A percentile compares a stretch with the other conserved stretches of the same genome.
Evolutionary conservation across 805 yeast genomes (phyloP).

Genomic region (Kuraishia cidri): DNA sequence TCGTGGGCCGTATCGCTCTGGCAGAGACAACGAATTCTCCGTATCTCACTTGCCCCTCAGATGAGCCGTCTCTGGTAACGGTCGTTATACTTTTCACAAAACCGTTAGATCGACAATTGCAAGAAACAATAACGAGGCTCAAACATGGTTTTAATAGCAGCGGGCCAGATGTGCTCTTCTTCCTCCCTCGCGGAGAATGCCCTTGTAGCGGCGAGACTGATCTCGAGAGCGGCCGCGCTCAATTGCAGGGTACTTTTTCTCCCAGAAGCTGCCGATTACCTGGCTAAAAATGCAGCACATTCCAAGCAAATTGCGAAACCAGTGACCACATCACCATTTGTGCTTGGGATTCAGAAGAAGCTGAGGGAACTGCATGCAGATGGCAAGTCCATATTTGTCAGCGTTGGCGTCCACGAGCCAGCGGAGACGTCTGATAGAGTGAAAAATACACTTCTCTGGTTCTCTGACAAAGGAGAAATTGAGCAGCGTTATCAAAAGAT

Average conservation of each 20-base stretch:
- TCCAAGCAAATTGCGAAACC: constrained; percentile 50
- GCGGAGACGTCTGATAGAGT: constrained; percentile 37
- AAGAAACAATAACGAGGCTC: too few species aligned
- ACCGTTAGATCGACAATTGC: too few species aligned
- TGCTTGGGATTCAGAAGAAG: constrained; percentile 33
- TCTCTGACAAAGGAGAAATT: constrained; percentile 56
- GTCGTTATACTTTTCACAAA: too few species aligned
- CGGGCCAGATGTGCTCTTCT: constrained; percentile 81
- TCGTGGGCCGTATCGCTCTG: too few species aligned
- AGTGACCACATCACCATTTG: constrained; percentile 30
- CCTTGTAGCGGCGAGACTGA: constrained; percentile 43
- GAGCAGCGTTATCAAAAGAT: constrained; percentile 70
- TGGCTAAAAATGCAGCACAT: constrained; percentile 62
- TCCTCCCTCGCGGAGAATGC: constrained; percentile 54
- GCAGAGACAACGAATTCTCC: too few species aligned
- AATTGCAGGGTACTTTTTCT: constrained; percentile 68
- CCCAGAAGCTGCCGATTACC: constrained; percentile 92
- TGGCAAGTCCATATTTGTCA: constrained; percentile 47
- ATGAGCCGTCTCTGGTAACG: too few species aligned
- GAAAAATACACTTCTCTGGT: constrained; percentile 67
- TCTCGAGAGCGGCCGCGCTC: constrained; percentile 50
- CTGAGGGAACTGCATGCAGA: constrained; percentile 26
- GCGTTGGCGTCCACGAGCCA: constrained; percentile 89
- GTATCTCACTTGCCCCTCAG: too few species aligned
- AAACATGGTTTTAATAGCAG: constrained; percentile 64